A percentile compares a stretch with the other conserved stretches of the same genome.
Evolutionary conservation across 345 rosid genomes (phyloP).

Genomic region (Garcia nutans): DNA sequence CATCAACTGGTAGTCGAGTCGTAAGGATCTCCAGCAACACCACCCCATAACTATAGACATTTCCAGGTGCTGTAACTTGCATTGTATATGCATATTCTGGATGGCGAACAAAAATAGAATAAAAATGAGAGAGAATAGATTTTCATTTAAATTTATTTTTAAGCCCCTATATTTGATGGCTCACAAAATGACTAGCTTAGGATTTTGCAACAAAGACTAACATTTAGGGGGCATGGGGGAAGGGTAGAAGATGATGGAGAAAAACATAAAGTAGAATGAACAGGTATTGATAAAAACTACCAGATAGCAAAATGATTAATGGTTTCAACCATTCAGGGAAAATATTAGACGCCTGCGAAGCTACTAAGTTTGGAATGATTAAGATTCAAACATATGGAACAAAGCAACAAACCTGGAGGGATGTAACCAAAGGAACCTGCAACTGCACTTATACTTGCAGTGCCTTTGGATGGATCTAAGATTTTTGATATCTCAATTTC

Average conservation of each 20-base stretch:
- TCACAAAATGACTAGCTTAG: neutral
- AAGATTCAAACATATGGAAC: neutral
- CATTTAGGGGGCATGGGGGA: too few relatives aligned
- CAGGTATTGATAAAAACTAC: neutral
- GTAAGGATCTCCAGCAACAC: too few relatives aligned
- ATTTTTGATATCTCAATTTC: slow-evolving; percentile 39
- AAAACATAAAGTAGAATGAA: neutral
- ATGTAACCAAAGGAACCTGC: slow-evolving; percentile 42
- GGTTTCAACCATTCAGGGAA: neutral
- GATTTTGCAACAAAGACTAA: neutral
- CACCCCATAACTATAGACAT: too few relatives aligned
- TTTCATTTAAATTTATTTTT: neutral
- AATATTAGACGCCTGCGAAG: neutral
- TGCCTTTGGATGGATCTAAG: slow-evolving; percentile 38
- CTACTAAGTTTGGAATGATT: neutral
- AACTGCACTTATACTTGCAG: slow-evolving; percentile 43
- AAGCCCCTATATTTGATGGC: neutral
- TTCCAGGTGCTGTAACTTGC: too few relatives aligned
- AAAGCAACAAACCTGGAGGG: slow-evolving; percentile 29
- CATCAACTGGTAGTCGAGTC: too few relatives aligned
- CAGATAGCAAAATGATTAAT: neutral
- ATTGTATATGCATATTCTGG: too few relatives aligned
- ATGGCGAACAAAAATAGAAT: too few relatives aligned
- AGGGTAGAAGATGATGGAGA: neutral
- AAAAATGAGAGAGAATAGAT: too few relatives aligned